Base-by-base conservation (phyloP, 805 yeast genomes). In the Cyberlindnera maritima region DNA sequence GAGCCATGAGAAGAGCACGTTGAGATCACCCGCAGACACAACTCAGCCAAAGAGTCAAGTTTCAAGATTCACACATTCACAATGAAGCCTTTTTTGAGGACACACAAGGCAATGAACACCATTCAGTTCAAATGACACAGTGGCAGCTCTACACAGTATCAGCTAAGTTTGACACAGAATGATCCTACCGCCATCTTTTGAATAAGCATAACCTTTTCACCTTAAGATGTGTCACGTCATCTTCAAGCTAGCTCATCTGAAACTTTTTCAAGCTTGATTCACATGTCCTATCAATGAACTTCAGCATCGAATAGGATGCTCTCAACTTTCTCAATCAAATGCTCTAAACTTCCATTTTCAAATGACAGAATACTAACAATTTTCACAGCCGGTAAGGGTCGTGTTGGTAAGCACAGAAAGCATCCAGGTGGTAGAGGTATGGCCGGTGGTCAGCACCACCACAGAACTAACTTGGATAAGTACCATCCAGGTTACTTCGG, bases 401-500 rank as follows among this genome's bases (percentile, higher is more conserved):
- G 99, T 85, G 80, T 94, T 78, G 99, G 99, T 80, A 94, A 94
- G 87, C 99, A 94, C 95, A 91, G 99, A 90, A 94, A 94, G 96
- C 94, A 88, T 70, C 97, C 99, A 64, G 99, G 99, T 94, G 99
- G 99, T 81, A 91, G 98, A 81, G 99, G 99, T 94, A 92, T 80
- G 91, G 99, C 99, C 75, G 99, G 99, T 92, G 99, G 99, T 89
- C 92, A 82, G 80, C 98, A 92, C 79, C 99, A 94, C 80, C 99
- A 94, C 97, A 89, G 99, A 85, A 91, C 94, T 76, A 94, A 94
- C 84, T 78, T 94, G 81, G 99, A 94, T 78, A 94, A 92, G 80
- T 94, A 88, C 96, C 99, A 94, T 79, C 99, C 99, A 71, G 99
- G 99, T 90, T 94, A 94, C 92, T 94, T 94, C 81, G 99, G 99